A percentile compares a stretch with the other conserved stretches of the same genome.
Conservation (phyloP, 1,139 yeast species). For the Saccharomyces uvarum region DNA sequence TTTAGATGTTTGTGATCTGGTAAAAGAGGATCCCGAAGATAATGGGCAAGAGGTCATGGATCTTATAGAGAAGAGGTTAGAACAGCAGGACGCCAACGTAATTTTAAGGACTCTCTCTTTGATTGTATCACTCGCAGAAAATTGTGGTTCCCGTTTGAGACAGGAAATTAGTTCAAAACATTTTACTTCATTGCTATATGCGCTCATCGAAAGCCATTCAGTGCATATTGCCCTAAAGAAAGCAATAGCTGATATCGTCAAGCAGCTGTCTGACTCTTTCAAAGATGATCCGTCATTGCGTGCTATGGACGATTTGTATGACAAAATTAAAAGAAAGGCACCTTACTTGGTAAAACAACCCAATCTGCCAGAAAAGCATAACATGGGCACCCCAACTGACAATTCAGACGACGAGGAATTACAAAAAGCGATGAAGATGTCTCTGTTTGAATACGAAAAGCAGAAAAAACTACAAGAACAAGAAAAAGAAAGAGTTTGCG, state of each 20-base stretch:
- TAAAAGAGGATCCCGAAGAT: slow-evolving; percentile 64
- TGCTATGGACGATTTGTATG: slow-evolving; percentile 59
- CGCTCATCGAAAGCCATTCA: slow-evolving; percentile 46
- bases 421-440: slow-evolving; percentile 67
- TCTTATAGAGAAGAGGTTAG: slow-evolving; percentile 45
- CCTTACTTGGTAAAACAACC: slow-evolving; percentile 41
- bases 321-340: slow-evolving; percentile 37
- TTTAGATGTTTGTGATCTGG: slow-evolving; percentile 75
- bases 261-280: slow-evolving; percentile 52
- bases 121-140: slow-evolving; percentile 74
- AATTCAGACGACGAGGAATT: slow-evolving; percentile 71
- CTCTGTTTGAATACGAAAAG: slow-evolving; percentile 52
- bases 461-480: slow-evolving; percentile 8
- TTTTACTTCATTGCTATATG: slow-evolving; percentile 53
- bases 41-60: slow-evolving; percentile 32
- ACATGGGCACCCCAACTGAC: slow-evolving; percentile 43
- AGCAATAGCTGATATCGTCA: slow-evolving; percentile 58
- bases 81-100: slow-evolving; percentile 68
- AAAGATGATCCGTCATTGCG: slow-evolving; percentile 65
- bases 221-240: slow-evolving; percentile 64
- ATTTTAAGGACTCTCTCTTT: slow-evolving; percentile 66
- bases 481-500: background rate
- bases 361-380: slow-evolving; percentile 55
- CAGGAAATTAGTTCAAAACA: slow-evolving; percentile 69
- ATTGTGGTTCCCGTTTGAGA: slow-evolving; percentile 83